phyloP scores from a whole-genome alignment of 352 stramenopile species.

The Phytophthora melonis region DNA sequence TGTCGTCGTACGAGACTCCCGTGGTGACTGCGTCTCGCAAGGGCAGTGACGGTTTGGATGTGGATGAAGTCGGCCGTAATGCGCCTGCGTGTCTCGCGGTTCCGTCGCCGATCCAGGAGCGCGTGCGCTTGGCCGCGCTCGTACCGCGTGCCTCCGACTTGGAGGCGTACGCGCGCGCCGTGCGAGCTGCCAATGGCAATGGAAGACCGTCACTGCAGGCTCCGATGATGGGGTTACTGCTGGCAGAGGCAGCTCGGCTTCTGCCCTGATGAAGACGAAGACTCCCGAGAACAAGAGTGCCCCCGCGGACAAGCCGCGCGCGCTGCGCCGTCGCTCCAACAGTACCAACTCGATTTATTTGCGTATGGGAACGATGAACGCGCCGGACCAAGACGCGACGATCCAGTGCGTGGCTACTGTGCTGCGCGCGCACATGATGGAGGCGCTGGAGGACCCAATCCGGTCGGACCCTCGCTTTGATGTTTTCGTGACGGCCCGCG shows the following conservation, averaged over 20 bases:
- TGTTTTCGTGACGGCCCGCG: slow-evolving; percentile 71
- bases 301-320: slow-evolving; percentile 41
- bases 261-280: slow-evolving; percentile 25
- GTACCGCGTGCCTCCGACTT: slow-evolving; percentile 61
- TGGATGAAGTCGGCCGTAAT: slow-evolving; percentile 32
- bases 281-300: slow-evolving; percentile 22
- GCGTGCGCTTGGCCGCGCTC: slow-evolving; percentile 61
- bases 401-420: slow-evolving; percentile 97
- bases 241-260: slow-evolving; percentile 33
- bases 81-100: slow-evolving; percentile 35
- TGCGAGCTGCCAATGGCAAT: slow-evolving; percentile 32
- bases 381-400: slow-evolving; percentile 96
- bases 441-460: slow-evolving; percentile 74
- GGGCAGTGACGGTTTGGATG: slow-evolving; percentile 50
- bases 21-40: slow-evolving; percentile 55
- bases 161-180: slow-evolving; percentile 59
- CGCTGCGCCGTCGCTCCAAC: slow-evolving; percentile 91
- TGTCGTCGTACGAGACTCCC: slow-evolving; percentile 85
- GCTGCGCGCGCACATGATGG: slow-evolving; percentile 95
- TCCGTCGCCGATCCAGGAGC: slow-evolving; percentile 76
- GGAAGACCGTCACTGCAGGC: slow-evolving; percentile 30
- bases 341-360: slow-evolving; percentile 95
- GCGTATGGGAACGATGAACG: slow-evolving; percentile 94
- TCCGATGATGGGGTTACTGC: slow-evolving; percentile 30
- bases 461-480: slow-evolving; percentile 65